Conservation (phyloP, 164 flowering plant species). For the Vitis rotundifolia region DNA sequence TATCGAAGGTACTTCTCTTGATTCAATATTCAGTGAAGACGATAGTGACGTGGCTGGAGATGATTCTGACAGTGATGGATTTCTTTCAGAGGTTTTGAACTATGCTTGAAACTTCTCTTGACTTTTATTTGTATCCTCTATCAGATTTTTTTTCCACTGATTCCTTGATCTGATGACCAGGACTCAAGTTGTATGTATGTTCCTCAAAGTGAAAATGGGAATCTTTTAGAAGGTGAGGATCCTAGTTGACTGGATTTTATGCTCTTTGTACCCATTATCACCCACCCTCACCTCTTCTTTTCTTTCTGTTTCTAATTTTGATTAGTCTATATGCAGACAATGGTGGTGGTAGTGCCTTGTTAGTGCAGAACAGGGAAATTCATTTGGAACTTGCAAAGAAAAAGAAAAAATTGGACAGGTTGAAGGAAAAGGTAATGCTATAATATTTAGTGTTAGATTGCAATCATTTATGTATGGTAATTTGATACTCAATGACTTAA, state of each 20-base stretch:
- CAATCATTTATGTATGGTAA: too few species aligned
- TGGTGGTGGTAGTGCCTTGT: conserved; percentile 21
- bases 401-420: conserved; percentile 49
- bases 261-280: neutral
- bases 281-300: neutral
- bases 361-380: conserved; percentile 47
- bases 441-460: too few species aligned
- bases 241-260: neutral
- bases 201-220: conserved; percentile 35
- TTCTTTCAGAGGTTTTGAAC: conserved; percentile 75
- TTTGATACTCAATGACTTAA: too few species aligned
- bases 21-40: conserved; percentile 54
- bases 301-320: conserved; percentile 1
- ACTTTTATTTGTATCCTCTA: neutral
- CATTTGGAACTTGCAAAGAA: conserved; percentile 48
- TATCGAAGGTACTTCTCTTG: conserved; percentile 46
- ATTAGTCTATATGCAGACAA: conserved; percentile 36
- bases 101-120: conserved; percentile 5
- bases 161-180: conserved; percentile 26
- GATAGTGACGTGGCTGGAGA: conserved; percentile 44
- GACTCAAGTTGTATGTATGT: conserved; percentile 34
- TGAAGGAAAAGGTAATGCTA: conserved; percentile 59
- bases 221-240: conserved; percentile 40
- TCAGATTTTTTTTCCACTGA: neutral
- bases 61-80: conserved; percentile 87